These are phyloP conservation scores for Phytopythium litorale DNA, from an alignment of 352 stramenopile species.

Conservation along the genomic window DNA sequence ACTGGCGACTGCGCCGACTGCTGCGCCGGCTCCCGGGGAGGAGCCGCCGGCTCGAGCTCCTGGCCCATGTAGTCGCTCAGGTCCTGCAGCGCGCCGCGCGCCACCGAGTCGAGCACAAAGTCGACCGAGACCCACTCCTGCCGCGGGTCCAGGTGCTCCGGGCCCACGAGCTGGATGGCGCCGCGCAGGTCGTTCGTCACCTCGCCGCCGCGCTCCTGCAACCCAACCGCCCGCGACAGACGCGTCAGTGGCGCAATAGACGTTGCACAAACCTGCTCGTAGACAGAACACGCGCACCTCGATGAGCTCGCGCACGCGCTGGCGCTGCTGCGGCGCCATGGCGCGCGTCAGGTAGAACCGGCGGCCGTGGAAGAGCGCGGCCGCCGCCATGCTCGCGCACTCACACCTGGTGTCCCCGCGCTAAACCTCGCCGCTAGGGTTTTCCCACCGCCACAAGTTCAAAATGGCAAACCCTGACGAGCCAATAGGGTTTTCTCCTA, in stretches of 20 bases:
- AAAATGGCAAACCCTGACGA: background rate
- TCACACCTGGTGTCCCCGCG: background rate
- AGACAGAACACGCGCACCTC: slow-evolving; percentile 1
- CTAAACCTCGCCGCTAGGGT: slow-evolving; percentile 9
- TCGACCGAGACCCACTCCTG: slow-evolving; percentile 36
- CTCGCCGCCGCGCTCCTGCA: slow-evolving; percentile 25
- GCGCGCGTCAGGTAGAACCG: slow-evolving; percentile 35
- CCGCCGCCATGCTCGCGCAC: background rate
- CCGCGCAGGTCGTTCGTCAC: slow-evolving; percentile 10
- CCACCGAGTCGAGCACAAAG: slow-evolving; percentile 50
- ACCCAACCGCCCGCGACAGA: background rate
- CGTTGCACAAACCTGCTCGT: no score
- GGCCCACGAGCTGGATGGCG: slow-evolving; percentile 41
- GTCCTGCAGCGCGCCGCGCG: slow-evolving; percentile 24
- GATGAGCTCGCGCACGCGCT: slow-evolving; percentile 23
- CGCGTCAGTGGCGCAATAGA: background rate
- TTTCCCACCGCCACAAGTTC: slow-evolving; percentile 6
- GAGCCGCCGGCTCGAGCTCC: slow-evolving; percentile 8
- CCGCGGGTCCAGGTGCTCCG: slow-evolving; percentile 16
- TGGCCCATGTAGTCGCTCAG: slow-evolving; percentile 29
- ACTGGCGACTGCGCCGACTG: background rate
- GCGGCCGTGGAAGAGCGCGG: slow-evolving; percentile 24
- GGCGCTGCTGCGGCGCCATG: slow-evolving; percentile 18
- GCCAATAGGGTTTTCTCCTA: slow-evolving; percentile 7
- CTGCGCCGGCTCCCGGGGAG: background rate